Evolutionary conservation across 2,329 filamentous ascomycete genomes (phyloP), one percentile per base, ranked within the genome.

Genomic region (Hansfordia pulvinata): DNA sequence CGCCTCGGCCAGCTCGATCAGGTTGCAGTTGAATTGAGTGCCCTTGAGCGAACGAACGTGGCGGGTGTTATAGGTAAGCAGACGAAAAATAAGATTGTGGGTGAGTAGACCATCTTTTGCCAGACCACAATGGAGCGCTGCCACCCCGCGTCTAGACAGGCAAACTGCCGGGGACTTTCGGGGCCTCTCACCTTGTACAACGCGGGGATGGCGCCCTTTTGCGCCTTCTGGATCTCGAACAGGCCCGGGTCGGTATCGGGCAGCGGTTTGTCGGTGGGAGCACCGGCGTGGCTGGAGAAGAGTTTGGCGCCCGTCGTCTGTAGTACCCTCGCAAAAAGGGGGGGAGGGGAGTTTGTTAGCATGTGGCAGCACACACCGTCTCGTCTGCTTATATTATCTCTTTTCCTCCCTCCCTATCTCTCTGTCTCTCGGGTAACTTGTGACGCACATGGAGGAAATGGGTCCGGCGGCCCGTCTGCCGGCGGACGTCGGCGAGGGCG

Each of bases 221-320:
- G 46, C 3, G 26, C 30, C 32, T 59, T 62, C 25, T 63, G 58
- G 4, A 61, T 46, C 0, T 53, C 44, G 26, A 56, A 63, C 9
- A 66, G 34, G 1, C 38, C 29, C 1, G 51, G 48, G 16, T 65
- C 56, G 3, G 48, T 53, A 31, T 69, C 64, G 3, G 51, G 30
- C 1, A 69, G 32, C 0, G 47, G 46, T 7, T 41, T 31, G 30
- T 62, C 52, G 0, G 48, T 56, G 0, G 59, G 57, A 5, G 53
- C 45, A 0, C 55, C 61, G 0, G 54, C 53, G 38, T 62, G 58
- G 16, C 44, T 51, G 10, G 60, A 64, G 37, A 69, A 68, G 4
- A 62, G 36, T 42, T 69, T 70, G 14, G 64, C 64, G 1, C 64
- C 64, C 3, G 44, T 54, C 0, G 64, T 68, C 48, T 58, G 24